phyloP scores from a whole-genome alignment of 176 grass and related monocot species.

The Chloris gayana region DNA sequence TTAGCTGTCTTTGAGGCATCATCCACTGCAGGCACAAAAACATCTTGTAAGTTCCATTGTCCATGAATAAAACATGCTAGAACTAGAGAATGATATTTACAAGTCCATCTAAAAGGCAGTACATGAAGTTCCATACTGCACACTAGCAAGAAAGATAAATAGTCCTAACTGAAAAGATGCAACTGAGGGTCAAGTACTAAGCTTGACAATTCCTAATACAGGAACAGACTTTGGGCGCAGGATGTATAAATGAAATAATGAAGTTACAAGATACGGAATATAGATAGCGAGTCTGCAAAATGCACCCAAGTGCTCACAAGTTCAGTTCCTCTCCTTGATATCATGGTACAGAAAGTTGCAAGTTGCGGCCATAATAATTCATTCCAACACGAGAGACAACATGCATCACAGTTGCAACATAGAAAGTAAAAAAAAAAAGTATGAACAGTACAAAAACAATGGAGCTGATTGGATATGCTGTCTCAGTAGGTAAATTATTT shows the following conservation, averaged over 20 bases:
- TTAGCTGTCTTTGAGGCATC: conserved; percentile 82
- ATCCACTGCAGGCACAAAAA: conserved; percentile 71
- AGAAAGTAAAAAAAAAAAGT: neutral
- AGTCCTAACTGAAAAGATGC: neutral
- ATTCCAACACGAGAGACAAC: neutral
- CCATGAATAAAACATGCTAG: neutral
- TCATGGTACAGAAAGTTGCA: neutral
- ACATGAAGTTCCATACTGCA: neutral
- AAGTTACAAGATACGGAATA: neutral
- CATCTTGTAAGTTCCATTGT: neutral
- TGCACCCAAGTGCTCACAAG: neutral
- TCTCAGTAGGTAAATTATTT: neutral
- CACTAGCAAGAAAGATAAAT: neutral
- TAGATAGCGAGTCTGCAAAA: neutral
- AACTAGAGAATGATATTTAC: neutral
- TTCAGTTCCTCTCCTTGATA: neutral
- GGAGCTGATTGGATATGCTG: conserved; percentile 13
- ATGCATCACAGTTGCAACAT: neutral
- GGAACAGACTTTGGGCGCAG: neutral
- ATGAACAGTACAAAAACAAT: neutral
- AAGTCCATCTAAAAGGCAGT: neutral
- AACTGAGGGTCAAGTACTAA: neutral
- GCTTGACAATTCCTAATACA: neutral
- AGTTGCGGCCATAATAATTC: neutral
- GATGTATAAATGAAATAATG: neutral